Base-by-base conservation (phyloP, 352 stramenopile species). In the Pythium utonaiense region DNA sequence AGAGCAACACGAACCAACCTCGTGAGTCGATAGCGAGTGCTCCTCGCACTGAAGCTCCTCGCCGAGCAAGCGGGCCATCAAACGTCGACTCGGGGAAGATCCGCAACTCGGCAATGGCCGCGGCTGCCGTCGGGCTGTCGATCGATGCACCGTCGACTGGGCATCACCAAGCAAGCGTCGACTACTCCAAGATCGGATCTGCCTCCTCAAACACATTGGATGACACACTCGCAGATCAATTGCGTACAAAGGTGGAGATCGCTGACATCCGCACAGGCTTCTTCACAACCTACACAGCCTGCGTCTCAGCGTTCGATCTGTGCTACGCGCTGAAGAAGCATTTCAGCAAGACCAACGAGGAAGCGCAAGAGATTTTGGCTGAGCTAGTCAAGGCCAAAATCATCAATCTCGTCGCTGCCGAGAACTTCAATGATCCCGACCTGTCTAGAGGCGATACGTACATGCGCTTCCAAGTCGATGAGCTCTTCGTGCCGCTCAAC, bases 381-480 rank as follows among this genome's bases (percentile, higher is more conserved):
- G 66, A 77, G 6, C 73, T 77, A 48, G 31, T 89, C 16, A 73
- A 78, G 52, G 65, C 61, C 1, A 67, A 73, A 33, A 68, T 84
- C 14, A 53, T 93, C 7, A 78, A 80, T 38, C 49, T 91, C 16
- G 71, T 88, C 4, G 78, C 76, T 41, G 76, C 83, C 5, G 83
- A 88, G 38, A 70, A 76, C 47, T 66, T 62, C 41, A 66, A 50
- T 13, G 57, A 77, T 28, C 80, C 80, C 9, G 77, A 89, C 54
- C 53, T 89, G 24, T 40, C 60, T 3, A 62, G 77, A 27, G 65
- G 64, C 2, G 70, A 78, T 57, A 91, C 84, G 19, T 91, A 85
- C 50, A 56, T 92, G 42, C 83, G 86, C 9, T 95, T 95, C 53
- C 86, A 93, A 78, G 80, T 95, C 22, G 86, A 95, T 42, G 80